Base-by-base conservation (phyloP, 169 alveolate genomes). In the Eimeria brunetti region DNA sequence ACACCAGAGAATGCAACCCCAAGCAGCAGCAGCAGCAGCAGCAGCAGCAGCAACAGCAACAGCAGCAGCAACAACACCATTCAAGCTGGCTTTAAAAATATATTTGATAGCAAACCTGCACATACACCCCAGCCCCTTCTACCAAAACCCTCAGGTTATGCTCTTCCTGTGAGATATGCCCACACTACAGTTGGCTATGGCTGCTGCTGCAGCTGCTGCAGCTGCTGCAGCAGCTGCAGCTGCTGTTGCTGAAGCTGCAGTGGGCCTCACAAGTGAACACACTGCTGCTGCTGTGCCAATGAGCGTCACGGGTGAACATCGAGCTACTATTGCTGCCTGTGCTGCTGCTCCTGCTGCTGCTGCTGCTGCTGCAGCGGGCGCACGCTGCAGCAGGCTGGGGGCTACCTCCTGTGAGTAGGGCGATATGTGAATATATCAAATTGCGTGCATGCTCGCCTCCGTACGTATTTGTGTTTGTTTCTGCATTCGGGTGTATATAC, bases 21-120 rank as follows among this genome's bases (percentile, higher is more conserved):
- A 33, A 20, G 18, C 80, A 69, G 80, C 80, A 69, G 44, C 22
- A 27, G 30, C 20, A 2, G 83, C 56, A 73, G 30, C 33, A 24
- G 51, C 83, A 24, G 78, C 46, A 73, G 18, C 83, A 36, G 56
- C 51, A 73, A 11, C 56, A 73, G 56, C 83, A 71, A n/a, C 83
- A 71, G 53, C 83, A 9, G 53, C 56, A 11, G 83, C 83, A 38
- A 53, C 27, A 41, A 24, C 22, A 24, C 22, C 14, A 16, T 16
- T 58, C 14, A 16, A 58, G 67, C 67, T 58, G 67, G 67, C n/a
- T 24, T 58, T 58, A 58, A 58, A 58, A 58, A 58, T 58, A 58
- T 58, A 1, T 24, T 18, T 24, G 22, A 58, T 1, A 58, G 22
- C 22, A 58, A 1, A 18, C 14, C 14, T 58, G 67, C 67, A 58